Percentiles rank a stretch among this genome's conserved stretches.
These are phyloP conservation scores for Scenedesmus sp. DNA, from an alignment of 163 green algal genomes.

Conservation along the genomic window DNA sequence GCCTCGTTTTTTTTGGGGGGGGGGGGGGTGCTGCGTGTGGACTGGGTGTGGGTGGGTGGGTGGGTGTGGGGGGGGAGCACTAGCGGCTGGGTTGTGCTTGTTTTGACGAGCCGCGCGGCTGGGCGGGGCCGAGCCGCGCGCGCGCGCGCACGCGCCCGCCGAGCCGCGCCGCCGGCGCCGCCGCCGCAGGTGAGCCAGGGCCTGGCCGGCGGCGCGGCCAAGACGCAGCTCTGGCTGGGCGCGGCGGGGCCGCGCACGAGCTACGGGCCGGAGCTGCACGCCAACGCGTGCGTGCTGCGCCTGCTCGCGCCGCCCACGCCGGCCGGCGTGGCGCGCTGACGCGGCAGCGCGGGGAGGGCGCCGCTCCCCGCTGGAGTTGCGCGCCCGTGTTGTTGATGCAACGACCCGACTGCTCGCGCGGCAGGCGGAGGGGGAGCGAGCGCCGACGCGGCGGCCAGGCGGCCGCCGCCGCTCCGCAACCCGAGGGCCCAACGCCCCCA, in stretches of 20 bases:
- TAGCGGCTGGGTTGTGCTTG: no score
- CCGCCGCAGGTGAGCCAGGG: conserved; percentile 81
- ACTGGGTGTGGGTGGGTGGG: background rate
- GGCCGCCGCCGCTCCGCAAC: no score
- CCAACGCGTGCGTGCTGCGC: conserved; percentile 49
- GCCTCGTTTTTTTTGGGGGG: background rate
- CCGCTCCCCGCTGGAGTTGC: no score
- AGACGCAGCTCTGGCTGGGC: conserved; percentile 66
- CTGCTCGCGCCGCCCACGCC: conserved; percentile 41
- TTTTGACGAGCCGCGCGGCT: no score
- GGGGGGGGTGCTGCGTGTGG: background rate
- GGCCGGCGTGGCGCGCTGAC: background rate
- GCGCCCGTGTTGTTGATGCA: no score
- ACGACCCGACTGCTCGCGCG: no score
- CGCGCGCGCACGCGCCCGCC: background rate
- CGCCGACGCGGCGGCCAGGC: no score
- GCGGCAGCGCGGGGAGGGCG: no score
- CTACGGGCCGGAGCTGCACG: conserved; percentile 58
- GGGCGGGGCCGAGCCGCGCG: background rate
- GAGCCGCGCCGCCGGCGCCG: background rate
- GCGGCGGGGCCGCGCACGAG: conserved; percentile 48
- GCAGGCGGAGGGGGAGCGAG: no score
- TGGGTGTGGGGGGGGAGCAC: background rate
- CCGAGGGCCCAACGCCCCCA: no score
- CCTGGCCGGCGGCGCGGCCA: conserved; percentile 57